Percentiles rank a stretch among this genome's conserved stretches.
These are phyloP conservation scores for Venturia effusa DNA, from an alignment of 2,329 filamentous ascomycete species.

Conservation along the genomic window DNA sequence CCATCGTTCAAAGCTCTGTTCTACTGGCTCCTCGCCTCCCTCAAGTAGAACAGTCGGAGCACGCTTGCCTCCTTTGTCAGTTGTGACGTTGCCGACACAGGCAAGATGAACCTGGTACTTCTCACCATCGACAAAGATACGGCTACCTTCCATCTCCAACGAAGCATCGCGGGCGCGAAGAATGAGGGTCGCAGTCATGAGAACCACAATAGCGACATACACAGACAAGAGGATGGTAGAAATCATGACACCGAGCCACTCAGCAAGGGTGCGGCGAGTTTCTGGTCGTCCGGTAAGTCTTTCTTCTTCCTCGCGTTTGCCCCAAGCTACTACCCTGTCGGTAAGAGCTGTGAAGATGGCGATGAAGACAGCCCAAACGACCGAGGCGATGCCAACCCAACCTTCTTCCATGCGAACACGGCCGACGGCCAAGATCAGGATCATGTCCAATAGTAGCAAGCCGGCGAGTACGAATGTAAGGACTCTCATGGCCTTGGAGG, in stretches of 20 bases:
- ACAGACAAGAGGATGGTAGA: conserved; percentile 61
- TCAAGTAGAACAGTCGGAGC: conserved; percentile 79
- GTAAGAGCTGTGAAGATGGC: conserved; percentile 67
- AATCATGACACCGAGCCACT: conserved; percentile 73
- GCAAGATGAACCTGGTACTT: conserved; percentile 83
- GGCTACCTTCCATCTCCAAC: conserved; percentile 60
- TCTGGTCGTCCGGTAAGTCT: conserved; percentile 82
- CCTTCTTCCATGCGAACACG: conserved; percentile 73
- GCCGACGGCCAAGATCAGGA: conserved; percentile 67
- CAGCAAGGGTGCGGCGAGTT: conserved; percentile 65
- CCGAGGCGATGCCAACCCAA: conserved; percentile 80
- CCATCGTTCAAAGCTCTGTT: conserved; percentile 69
- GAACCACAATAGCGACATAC: conserved; percentile 56
- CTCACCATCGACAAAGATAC: conserved; percentile 69
- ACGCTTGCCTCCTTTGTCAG: conserved; percentile 41
- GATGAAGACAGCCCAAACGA: conserved; percentile 73
- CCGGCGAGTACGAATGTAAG: conserved; percentile 56
- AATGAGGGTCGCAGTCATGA: conserved; percentile 71
- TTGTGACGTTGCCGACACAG: conserved; percentile 63
- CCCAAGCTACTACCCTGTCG: conserved; percentile 79
- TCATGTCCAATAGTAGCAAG: conserved; percentile 61
- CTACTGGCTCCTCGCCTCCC: conserved; percentile 68
- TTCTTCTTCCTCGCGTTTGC: conserved; percentile 86
- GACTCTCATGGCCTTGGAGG: conserved; percentile 68
- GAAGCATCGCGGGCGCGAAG: conserved; percentile 71